Base-by-base conservation (phyloP, 257 asterid genomes). In the Ehretia macrophylla region DNA sequence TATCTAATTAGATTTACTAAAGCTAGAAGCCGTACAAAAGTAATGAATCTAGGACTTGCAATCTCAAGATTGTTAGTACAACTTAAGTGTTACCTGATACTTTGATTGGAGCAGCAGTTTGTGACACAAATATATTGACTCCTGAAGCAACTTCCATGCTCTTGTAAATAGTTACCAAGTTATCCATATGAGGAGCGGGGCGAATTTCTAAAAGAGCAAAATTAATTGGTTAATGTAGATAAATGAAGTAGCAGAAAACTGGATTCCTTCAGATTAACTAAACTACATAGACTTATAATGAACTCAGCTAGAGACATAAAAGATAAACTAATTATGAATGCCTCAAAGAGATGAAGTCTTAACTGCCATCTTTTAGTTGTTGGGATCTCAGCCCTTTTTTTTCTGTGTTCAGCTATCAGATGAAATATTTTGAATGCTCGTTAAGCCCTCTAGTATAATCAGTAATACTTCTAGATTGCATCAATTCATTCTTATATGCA, bases 101-200 rank as follows among this genome's bases (percentile, higher is more conserved):
- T 70, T 66, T 71, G 52, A 71, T 59, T 32, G 84, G 44, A 52
- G 80, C 70, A 58, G 76, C 82, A 60, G 65, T 68, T 64, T 90
- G 98, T 39, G 90, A 67, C 67, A 79, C 63, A 44, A 82, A 81
- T 27, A 82, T 81, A 42, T 76, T 71, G 75, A 78, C 77, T 37
- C 95, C 97, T 38, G 87, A 79, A 40, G 90, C 82, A 60, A 67
- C 83, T 84, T 88, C 95, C 99, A 92, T 86, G 79, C 90, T 88
- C 80, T 84, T 88, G 81, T 92, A 88, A 63, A 92, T 82, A 45
- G 75, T 75, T 49, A 92, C 99, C 68, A 92, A 77, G 81, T 86
- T 92, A 73, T 92, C 93, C 99, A 92, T 92, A 62, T 83, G 97
- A 51, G 96, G 91, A 59, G 97, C 93, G 69, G 96, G 95, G 56